Evolutionary conservation across 108 stramenopile genomes (phyloP), one percentile per base, ranked within the genome.

Genomic region (Ochromonas danica): DNA sequence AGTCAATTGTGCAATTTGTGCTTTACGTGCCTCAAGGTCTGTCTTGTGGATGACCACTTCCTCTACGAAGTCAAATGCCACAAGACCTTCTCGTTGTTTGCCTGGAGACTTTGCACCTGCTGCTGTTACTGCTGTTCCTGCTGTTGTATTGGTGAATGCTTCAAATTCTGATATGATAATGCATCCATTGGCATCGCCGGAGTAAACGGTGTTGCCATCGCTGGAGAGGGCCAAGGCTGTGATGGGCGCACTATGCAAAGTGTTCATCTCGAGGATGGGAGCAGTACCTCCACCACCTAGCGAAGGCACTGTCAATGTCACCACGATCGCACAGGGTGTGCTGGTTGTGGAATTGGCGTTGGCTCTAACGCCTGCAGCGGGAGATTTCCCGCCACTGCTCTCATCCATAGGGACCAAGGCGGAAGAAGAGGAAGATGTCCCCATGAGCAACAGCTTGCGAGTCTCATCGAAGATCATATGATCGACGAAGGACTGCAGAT

Each of bases 1-100:
- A 43, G 62, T 70, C 30, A 85, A 61, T 77, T 71, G 79, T 33
- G 78, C 51, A 60, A 84, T 71, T 65, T 35, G 43, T 31, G 51
- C 14, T 78, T 81, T 83, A 14, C 61, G 61, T 3, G 61, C 78
- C 6, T 78, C 78, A 22, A 78, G 61, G 61, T 78, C 78, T 25
- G 42, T n/a, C 61, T 61, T 60, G 28, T 36, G 60, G 6, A 78
- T 43, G 17, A 78, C 30, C 28, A 78, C 63, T 61, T 78, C 60
- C 25, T 61, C 60, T 2, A 2, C 25, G 38, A 61, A 61, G 1
- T 60, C 60, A 25, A 39, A 67, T 14, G 78, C 2, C 22, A 75
- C 25, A 27, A 36, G 6, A 10, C 72, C 63, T 36, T 67, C 71
- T 3, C 22, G 10, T n/a, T 39, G 36, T n/a, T 72, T 40, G 63